Evolutionary conservation across 352 stramenopile genomes (phyloP), one percentile per base, ranked within the genome.

Genomic region (Phytophthora lateralis): DNA sequence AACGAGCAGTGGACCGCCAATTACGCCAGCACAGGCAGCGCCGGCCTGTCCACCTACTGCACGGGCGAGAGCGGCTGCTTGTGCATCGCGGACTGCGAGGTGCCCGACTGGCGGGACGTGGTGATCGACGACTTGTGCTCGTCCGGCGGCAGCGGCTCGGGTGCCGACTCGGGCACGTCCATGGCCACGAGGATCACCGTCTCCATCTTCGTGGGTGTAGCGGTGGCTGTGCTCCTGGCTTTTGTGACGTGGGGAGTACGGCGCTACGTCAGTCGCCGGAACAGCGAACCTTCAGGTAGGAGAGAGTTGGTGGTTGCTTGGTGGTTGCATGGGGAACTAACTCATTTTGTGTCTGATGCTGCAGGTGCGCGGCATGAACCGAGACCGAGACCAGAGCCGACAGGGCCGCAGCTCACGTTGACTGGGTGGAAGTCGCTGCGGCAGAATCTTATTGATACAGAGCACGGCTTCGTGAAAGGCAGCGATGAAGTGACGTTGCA

Each of bases 391-490:
- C 49, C 55, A 37, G 41, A 35, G 10, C 73, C 63, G 1, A 55
- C 53, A 5, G 75, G 78, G 7, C 75, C 73, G 24, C 71, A 67
- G n/a, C 66, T 88, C 17, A 66, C 60, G 24, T 68, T 88, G 24
- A 66, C 55, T 0, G 78, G 78, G 43, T 88, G 78, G 78, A 80
- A 68, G 38, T 81, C 78, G 21, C 72, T 85, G 52, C 70, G 71
- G 8, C 73, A 85, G 61, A 83, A 85, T 27, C 78, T 88, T 20
- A 88, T 88, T 35, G 63, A 82, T 37, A 62, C 64, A 0, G 71
- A 80, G 52, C 60, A 74, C n/a, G 52, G 61, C 9, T 63, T 68
- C 20, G 37, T 76, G 10, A 49, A 56, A 15, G 59, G 48, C 32
- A 48, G 44, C 9, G 58, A 69, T 6, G 27, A 51, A 0, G 38